Evolutionary conservation across 2,329 filamentous ascomycete species (phyloP), one percentile per base, ranked within the genome.

Genomic region (Cordyceps fumosorosea): DNA sequence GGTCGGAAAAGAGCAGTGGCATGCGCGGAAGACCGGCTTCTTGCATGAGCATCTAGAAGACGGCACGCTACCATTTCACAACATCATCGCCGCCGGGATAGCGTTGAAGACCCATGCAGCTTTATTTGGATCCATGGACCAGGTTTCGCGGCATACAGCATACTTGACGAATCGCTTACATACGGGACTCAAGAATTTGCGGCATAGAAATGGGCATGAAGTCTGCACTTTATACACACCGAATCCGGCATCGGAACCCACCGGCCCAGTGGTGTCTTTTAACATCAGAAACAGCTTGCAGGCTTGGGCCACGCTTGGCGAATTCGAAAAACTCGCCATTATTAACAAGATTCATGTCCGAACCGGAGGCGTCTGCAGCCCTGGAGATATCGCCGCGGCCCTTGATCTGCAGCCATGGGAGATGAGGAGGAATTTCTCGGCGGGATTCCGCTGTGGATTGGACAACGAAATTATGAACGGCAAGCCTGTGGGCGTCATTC

Each of bases 281-380:
- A 98, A 98, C 68, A 70, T 98, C 37, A 81, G 78, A 56, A 90
- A 88, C 66, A 81, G 83, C 22, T 71, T 78, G 10, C 89, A 90
- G 0, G 82, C 83, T 32, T 96, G 91, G 89, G 73, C 95, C 57
- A 90, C 90, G 66, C 88, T 93, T 65, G 81, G 85, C 16, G 93
- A 98, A 70, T 86, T 98, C 20, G 93, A 98, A 71, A 96, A 93
- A 72, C 79, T 97, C 24, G 89, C 92, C 7, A 81, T 84, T 2
- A 78, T 96, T 22, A 90, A 89, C 66, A 84, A 85, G 55, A 89
- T 98, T 48, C 91, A 97, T 69, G 77, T 98, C 20, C 85, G 95
- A 44, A 96, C 91, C 0, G 95, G 95, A 5, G 89, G 91, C 0
- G 80, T 97, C 1, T 99, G 95, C 75, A 97, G 96, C 68, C 93